These are phyloP conservation scores for Eragrostis curvula DNA, from an alignment of 176 grass and related monocot species.

Conservation along the genomic window DNA sequence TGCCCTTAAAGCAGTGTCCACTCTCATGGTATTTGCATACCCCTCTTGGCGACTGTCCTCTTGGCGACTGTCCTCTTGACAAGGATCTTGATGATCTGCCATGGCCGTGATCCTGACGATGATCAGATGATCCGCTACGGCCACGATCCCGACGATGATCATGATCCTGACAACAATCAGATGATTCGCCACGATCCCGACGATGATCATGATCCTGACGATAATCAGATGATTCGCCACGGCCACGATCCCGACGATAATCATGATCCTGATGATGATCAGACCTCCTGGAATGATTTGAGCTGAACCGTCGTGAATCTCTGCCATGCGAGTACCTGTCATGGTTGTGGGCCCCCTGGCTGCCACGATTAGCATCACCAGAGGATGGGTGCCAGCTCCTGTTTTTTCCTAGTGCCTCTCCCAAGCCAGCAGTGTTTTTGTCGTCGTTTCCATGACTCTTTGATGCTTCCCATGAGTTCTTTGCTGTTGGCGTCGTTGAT, in stretches of 20 bases:
- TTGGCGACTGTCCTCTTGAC: conserved; percentile 59
- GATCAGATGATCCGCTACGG: conserved; percentile 26
- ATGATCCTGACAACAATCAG: conserved; percentile 45
- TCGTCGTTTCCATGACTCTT: conserved; percentile 47
- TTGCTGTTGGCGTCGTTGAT: conserved; percentile 21
- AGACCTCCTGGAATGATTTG: conserved; percentile 48
- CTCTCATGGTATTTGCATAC: conserved; percentile 89
- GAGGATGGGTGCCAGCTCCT: conserved; percentile 53
- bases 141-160: conserved; percentile 52
- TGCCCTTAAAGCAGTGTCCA: conserved; percentile 80
- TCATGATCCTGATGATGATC: conserved; percentile 49
- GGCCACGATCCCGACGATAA: conserved; percentile 51
- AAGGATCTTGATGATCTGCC: conserved; percentile 41
- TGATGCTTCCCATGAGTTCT: conserved; percentile 38
- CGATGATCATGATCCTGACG: neutral
- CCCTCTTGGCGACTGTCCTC: conserved; percentile 57
- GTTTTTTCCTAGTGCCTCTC: conserved; percentile 59
- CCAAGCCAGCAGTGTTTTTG: conserved; percentile 52
- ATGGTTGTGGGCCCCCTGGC: conserved; percentile 50
- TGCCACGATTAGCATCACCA: conserved; percentile 46
- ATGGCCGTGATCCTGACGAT: too few relatives aligned
- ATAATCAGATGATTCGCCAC: conserved; percentile 21
- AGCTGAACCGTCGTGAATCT: conserved; percentile 39
- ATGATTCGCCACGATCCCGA: conserved; percentile 48
- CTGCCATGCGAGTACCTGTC: conserved; percentile 33